Conservation (phyloP, 306 rosid genomes). For the Vachellia pachyceras region DNA sequence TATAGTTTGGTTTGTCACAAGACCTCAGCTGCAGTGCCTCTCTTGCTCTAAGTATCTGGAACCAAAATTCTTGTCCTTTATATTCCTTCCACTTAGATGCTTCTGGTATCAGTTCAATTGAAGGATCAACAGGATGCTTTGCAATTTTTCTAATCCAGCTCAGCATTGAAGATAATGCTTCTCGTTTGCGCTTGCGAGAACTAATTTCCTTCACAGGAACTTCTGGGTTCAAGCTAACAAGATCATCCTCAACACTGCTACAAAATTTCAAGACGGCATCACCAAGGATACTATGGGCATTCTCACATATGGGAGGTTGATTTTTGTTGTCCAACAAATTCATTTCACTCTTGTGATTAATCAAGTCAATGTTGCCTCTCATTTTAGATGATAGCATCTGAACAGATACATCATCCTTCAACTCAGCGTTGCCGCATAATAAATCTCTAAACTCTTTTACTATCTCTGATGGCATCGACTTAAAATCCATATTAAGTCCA, state of each 20-base stretch:
- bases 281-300: conserved; percentile 9
- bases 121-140: conserved; percentile 56
- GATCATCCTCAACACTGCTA: conserved; percentile 29
- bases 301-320: conserved; percentile 32
- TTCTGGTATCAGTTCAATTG: conserved; percentile 54
- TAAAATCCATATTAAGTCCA: conserved; percentile 39
- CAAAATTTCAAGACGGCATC: conserved; percentile 34
- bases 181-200: conserved; percentile 65
- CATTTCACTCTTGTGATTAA: conserved; percentile 36
- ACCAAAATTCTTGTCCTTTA: conserved; percentile 53
- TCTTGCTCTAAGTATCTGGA: conserved; percentile 66
- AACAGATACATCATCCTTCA: conserved; percentile 39
- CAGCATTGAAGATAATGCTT: conserved; percentile 64
- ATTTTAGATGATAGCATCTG: conserved; percentile 43
- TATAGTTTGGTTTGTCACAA: conserved; percentile 47
- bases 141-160: conserved; percentile 69
- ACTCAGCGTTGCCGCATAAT: conserved; percentile 43
- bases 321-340: conserved; percentile 35
- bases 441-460: conserved; percentile 58
- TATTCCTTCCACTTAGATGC: conserved; percentile 65
- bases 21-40: conserved; percentile 49
- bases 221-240: conserved; percentile 29
- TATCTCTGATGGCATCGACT: conserved; percentile 51
- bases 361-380: conserved; percentile 38
- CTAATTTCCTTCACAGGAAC: conserved; percentile 44